Evolutionary conservation across 257 asterid species (phyloP), one percentile per base, ranked within the genome.

Genomic region (Cynanchum wilfordii): DNA sequence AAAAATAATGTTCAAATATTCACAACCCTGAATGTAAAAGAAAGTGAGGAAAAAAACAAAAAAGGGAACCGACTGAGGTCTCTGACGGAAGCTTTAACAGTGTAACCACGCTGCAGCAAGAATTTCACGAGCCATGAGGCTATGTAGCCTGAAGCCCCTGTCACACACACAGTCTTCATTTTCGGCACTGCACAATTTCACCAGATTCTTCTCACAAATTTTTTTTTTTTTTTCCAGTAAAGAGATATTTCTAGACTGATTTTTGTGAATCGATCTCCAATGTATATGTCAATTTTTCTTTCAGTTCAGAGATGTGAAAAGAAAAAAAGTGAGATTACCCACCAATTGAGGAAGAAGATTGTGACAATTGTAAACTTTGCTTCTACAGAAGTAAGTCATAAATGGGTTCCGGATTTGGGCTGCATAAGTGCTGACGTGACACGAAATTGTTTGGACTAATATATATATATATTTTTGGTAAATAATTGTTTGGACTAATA

Each of bases 41-140:
- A 36, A 64, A 1, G 33, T 17, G 2, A 63, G 33, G 42, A 3
- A 7, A 5, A 0, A 1, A 22, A 15, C 2, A 10, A 27, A 22
- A 10, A 8, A 55, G 0, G n/a, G 13, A 9, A 59, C 56, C 55
- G 33, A 84, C 89, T 49, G 4, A 70, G 87, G 68, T 82, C 83
- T 2, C 94, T 84, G 45, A 88, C 87, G 22, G 89, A 79, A 29
- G 94, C 94, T 36, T 82, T 86, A 70, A 88, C 94, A 36, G 79
- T 83, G 59, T 88, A 86, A 20, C 91, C 94, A 63, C 89, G 89
- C 25, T 78, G 79, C 7, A 88, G 91, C 79, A 88, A 58, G 63
- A 83, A 72, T 69, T 88, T 88, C 66, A 86, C 91, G 3, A 88
- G 73, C 94, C 94, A 88, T 27, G 94, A 88, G 27, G 91, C 94